These are phyloP conservation scores for Monotropa hypopitys DNA, from an alignment of 179 eudicot genomes.

Conservation along the genomic window DNA sequence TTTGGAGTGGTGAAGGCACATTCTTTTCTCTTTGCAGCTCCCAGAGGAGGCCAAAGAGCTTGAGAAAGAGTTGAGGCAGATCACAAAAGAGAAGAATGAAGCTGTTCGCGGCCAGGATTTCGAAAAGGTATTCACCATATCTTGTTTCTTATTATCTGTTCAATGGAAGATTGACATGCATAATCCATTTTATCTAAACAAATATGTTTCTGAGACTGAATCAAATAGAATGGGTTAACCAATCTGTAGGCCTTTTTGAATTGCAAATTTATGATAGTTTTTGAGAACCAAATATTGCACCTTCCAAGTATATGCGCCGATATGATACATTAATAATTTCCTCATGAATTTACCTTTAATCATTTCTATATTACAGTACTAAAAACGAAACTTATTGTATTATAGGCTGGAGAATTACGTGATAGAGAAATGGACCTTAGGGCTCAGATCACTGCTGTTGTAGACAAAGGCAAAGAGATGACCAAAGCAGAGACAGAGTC, in stretches of 20 bases:
- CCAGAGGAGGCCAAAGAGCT: conserved; percentile 85
- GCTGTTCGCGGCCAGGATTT: conserved; percentile 69
- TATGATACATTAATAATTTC: neutral
- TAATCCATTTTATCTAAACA: neutral
- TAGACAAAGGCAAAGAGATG: conserved; percentile 59
- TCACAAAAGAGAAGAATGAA: conserved; percentile 67
- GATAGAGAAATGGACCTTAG: conserved; percentile 64
- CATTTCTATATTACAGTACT: neutral
- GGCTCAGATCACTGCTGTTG: conserved; percentile 48
- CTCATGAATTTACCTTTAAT: neutral
- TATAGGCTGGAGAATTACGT: conserved; percentile 70
- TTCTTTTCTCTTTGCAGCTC: conserved; percentile 20
- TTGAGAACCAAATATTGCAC: neutral
- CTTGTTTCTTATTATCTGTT: neutral
- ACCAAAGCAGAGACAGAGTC: conserved; percentile 52
- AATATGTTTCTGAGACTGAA: neutral
- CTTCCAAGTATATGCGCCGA: neutral
- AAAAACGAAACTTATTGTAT: neutral
- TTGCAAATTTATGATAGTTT: neutral
- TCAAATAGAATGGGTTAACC: too few relatives aligned
- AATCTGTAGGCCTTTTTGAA: neutral
- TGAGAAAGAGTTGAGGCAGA: conserved; percentile 66
- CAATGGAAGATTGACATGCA: neutral
- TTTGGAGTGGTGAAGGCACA: neutral
- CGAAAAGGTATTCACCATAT: conserved; percentile 48